Evolutionary conservation across 2,329 filamentous ascomycete species (phyloP).

Genomic region (Lecanicillium sp.): DNA sequence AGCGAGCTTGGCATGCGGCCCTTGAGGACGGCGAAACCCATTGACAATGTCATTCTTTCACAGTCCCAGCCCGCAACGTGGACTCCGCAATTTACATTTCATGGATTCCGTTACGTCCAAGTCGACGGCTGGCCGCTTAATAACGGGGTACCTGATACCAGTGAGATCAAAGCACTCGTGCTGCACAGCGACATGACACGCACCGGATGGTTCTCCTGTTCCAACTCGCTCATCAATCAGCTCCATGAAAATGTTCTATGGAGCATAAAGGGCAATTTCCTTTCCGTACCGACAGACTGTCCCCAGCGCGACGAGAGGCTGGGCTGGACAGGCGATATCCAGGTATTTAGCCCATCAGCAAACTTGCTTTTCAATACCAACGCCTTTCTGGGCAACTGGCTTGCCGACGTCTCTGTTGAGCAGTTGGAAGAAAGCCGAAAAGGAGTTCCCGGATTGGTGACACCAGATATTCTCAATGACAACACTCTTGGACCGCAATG

Average conservation of each 20-base stretch:
- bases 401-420: slow-evolving; percentile 30
- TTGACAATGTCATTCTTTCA: background rate
- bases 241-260: slow-evolving; percentile 44
- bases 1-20: too few species aligned
- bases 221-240: slow-evolving; percentile 39
- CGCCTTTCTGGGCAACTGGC: slow-evolving; percentile 40
- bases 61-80: slow-evolving; percentile 18
- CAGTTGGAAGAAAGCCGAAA: too few species aligned
- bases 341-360: slow-evolving; percentile 38
- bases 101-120: slow-evolving; percentile 44
- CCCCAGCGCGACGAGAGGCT: slow-evolving; percentile 44
- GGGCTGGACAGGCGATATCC: slow-evolving; percentile 41
- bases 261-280: slow-evolving; percentile 49
- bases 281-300: slow-evolving; percentile 47
- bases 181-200: slow-evolving; percentile 42
- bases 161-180: slow-evolving; percentile 16
- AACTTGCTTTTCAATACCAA: slow-evolving; percentile 42
- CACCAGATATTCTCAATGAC: too few species aligned
- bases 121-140: slow-evolving; percentile 30
- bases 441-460: too few species aligned
- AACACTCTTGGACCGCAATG: too few species aligned
- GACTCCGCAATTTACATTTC: slow-evolving; percentile 41
- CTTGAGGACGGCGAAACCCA: too few species aligned
- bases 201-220: slow-evolving; percentile 41
- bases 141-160: background rate